Conservation (phyloP, 2,329 filamentous ascomycete species). For the Fusarium stilboides region DNA sequence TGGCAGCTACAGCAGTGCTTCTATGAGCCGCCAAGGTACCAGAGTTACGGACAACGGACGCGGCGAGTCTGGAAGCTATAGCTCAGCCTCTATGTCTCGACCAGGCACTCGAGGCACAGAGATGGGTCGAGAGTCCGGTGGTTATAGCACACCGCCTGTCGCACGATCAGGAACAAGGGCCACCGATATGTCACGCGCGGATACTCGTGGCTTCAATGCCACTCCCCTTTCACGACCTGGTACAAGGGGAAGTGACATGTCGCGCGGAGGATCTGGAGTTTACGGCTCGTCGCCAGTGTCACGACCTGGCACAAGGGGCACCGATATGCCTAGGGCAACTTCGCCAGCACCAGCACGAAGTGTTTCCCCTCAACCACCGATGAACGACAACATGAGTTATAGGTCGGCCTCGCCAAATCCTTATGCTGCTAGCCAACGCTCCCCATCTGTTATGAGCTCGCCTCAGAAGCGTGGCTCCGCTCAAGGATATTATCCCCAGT, state of each 20-base stretch:
- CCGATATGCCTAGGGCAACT: conserved; percentile 70
- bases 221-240: conserved; percentile 61
- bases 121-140: conserved; percentile 49
- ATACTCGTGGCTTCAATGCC: conserved; percentile 46
- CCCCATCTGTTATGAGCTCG: conserved; percentile 58
- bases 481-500: conserved; percentile 67
- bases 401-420: conserved; percentile 76
- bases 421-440: conserved; percentile 62
- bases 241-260: conserved; percentile 55
- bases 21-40: conserved; percentile 58
- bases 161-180: conserved; percentile 45
- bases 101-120: conserved; percentile 46
- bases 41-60: conserved; percentile 36
- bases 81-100: conserved; percentile 44
- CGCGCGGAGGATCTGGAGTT: conserved; percentile 48
- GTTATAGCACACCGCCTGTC: conserved; percentile 43
- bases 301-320: conserved; percentile 72
- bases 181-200: conserved; percentile 43
- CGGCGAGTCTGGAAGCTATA: conserved; percentile 51
- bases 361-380: conserved; percentile 73
- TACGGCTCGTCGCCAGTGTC: conserved; percentile 61
- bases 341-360: conserved; percentile 79
- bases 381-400: conserved; percentile 60
- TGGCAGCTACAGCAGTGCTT: conserved; percentile 49
- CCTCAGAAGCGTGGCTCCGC: conserved; percentile 64